Evolutionary conservation across 2,329 filamentous ascomycete genomes (phyloP).

Genomic region (Colletotrichum musicola): DNA sequence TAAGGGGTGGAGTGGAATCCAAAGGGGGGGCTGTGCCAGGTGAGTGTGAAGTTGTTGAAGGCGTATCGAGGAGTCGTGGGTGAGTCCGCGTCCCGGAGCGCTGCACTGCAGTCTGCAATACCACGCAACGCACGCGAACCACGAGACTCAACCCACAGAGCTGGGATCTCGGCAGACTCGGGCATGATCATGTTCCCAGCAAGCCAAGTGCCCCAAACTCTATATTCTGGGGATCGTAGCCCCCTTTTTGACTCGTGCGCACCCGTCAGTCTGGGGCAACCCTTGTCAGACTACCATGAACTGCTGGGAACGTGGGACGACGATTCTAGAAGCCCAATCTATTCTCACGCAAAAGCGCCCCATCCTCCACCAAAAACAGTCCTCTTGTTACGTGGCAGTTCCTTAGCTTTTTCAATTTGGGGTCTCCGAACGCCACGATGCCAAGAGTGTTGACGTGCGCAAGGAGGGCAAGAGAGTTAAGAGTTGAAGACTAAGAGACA

Average conservation of each 20-base stretch:
- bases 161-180: conserved; percentile 11
- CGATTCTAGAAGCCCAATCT: conserved; percentile 12
- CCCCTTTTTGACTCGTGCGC: conserved; percentile 23
- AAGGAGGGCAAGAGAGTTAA: neutral
- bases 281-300: neutral
- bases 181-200: conserved; percentile 16
- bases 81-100: neutral
- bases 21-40: conserved; percentile 12
- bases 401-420: neutral
- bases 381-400: neutral
- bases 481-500: neutral
- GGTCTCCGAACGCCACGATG: neutral
- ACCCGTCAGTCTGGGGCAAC: conserved; percentile 1
- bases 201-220: conserved; percentile 4
- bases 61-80: neutral
- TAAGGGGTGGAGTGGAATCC: neutral
- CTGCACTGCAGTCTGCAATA: neutral
- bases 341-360: neutral
- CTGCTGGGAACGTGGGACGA: neutral
- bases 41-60: neutral
- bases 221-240: conserved; percentile 9
- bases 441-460: neutral
- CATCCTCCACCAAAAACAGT: neutral
- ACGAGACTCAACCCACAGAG: neutral
- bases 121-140: neutral